Evolutionary conservation across 495 filamentous ascomycete species (phyloP).

Genomic region (Evernia prunastri): DNA sequence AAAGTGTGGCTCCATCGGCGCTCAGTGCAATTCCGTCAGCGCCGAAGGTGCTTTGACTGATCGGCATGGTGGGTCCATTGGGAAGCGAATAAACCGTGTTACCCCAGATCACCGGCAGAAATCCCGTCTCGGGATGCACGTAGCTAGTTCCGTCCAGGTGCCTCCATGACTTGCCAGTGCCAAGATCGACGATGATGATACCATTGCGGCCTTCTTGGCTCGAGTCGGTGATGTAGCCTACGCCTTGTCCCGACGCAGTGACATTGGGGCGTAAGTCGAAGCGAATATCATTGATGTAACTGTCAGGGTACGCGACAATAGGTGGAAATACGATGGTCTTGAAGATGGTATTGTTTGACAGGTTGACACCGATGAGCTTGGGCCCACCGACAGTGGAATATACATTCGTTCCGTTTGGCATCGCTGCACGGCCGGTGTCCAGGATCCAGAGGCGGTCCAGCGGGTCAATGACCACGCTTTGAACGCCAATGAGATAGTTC

Average conservation of each 20-base stretch:
- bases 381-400: slow-evolving; percentile 36
- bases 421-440: slow-evolving; percentile 40
- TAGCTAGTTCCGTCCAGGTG: slow-evolving; percentile 35
- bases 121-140: slow-evolving; percentile 34
- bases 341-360: slow-evolving; percentile 36
- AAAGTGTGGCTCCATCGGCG: slow-evolving; percentile 35
- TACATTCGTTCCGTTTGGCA: slow-evolving; percentile 35
- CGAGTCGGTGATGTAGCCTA: slow-evolving; percentile 45
- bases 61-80: slow-evolving; percentile 22
- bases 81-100: slow-evolving; percentile 30
- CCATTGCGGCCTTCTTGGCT: slow-evolving; percentile 38
- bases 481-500: slow-evolving; percentile 41
- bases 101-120: slow-evolving; percentile 41
- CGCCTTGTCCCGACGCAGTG: slow-evolving; percentile 33
- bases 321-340: slow-evolving; percentile 42
- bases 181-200: slow-evolving; percentile 41
- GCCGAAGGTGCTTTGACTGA: slow-evolving; percentile 31
- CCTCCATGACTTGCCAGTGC: slow-evolving; percentile 40
- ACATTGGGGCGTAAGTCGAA: slow-evolving; percentile 38
- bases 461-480: slow-evolving; percentile 41
- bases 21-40: slow-evolving; percentile 37
- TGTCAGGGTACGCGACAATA: slow-evolving; percentile 36
- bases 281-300: slow-evolving; percentile 44
- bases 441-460: slow-evolving; percentile 42
- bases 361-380: slow-evolving; percentile 38